These are phyloP conservation scores for Aspergillus baeticus DNA, from an alignment of 495 filamentous ascomycete species.

Conservation along the genomic window DNA sequence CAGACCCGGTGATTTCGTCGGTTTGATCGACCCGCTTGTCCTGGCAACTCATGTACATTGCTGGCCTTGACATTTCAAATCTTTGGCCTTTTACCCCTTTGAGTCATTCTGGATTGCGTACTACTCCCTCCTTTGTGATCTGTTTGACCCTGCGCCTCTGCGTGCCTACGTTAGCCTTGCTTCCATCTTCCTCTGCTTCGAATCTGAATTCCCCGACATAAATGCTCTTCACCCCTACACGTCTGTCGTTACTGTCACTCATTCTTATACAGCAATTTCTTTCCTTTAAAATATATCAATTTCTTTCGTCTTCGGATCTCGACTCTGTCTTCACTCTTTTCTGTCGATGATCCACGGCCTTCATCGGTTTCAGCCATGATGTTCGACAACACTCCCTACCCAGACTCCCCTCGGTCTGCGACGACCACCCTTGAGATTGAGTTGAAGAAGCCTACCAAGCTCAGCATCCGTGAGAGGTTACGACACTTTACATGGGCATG, in stretches of 20 bases:
- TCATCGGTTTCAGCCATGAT: slow-evolving; percentile 4
- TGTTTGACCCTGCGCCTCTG: slow-evolving; percentile 4
- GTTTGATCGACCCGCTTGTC: slow-evolving; percentile 7
- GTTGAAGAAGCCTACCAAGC: slow-evolving; percentile 16
- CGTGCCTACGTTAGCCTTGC: slow-evolving; percentile 7
- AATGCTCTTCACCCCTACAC: slow-evolving; percentile 3
- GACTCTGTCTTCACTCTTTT: background rate
- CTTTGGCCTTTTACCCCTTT: slow-evolving; percentile 1
- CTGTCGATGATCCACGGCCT: background rate
- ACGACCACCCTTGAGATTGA: slow-evolving; percentile 26
- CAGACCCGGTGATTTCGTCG: background rate
- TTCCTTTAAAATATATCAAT: background rate
- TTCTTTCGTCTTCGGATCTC: background rate
- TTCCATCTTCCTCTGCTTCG: background rate
- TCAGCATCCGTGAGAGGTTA: slow-evolving; percentile 46
- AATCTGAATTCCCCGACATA: slow-evolving; percentile 5
- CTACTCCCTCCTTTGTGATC: background rate
- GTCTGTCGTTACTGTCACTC: slow-evolving; percentile 1
- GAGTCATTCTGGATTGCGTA: slow-evolving; percentile 8
- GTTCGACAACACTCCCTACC: slow-evolving; percentile 11
- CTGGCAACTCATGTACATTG: slow-evolving; percentile 1
- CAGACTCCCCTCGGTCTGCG: slow-evolving; percentile 26
- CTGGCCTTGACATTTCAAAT: slow-evolving; percentile 2
- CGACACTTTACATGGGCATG: slow-evolving; percentile 74
- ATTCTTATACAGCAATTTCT: slow-evolving; percentile 1